phyloP scores from a whole-genome alignment of 139 green algal genomes.

The Pedinophyceae sp. region DNA sequence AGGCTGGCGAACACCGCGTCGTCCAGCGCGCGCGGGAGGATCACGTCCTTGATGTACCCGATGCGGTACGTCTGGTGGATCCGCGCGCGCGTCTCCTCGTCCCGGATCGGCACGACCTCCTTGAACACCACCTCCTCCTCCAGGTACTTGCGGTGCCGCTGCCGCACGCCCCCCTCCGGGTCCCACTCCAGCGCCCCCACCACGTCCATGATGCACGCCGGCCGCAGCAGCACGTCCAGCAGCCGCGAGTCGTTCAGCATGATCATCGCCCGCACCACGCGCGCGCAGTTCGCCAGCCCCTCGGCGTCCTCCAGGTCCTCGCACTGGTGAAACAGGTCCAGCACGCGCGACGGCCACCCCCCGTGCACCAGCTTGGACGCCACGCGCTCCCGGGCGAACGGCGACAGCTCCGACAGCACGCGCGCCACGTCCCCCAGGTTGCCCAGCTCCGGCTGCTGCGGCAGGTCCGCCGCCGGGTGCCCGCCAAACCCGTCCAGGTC shows the following conservation, averaged over 20 bases:
- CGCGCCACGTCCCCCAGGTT: constrained; percentile 66
- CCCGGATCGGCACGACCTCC: constrained; percentile 72
- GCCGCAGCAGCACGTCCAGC: constrained; percentile 64
- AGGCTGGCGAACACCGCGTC: constrained; percentile 84
- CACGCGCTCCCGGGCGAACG: constrained; percentile 56
- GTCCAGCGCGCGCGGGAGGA: constrained; percentile 80
- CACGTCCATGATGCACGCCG: constrained; percentile 76
- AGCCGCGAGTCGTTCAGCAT: constrained; percentile 83
- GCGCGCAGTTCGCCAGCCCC: constrained; percentile 47
- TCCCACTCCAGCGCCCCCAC: constrained; percentile 89
- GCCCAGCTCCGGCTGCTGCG: constrained; percentile 60
- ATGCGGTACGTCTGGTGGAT: constrained; percentile 93
- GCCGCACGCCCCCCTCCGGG: constrained; percentile 38
- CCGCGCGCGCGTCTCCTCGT: constrained; percentile 49
- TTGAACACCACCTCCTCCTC: constrained; percentile 47
- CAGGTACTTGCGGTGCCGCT: constrained; percentile 69
- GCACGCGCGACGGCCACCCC: constrained; percentile 17
- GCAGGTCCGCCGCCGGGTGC: too few relatives aligned
- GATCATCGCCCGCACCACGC: constrained; percentile 52
- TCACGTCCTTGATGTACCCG: constrained; percentile 85
- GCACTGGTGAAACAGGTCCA: constrained; percentile 74
- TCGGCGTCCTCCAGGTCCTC: constrained; percentile 90
- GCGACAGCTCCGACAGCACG: constrained; percentile 34
- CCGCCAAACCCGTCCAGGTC: too few relatives aligned
- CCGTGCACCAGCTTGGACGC: constrained; percentile 39